Evolutionary conservation across 1,139 yeast genomes (phyloP).

Genomic region (Scheffersomyces quercinus): DNA sequence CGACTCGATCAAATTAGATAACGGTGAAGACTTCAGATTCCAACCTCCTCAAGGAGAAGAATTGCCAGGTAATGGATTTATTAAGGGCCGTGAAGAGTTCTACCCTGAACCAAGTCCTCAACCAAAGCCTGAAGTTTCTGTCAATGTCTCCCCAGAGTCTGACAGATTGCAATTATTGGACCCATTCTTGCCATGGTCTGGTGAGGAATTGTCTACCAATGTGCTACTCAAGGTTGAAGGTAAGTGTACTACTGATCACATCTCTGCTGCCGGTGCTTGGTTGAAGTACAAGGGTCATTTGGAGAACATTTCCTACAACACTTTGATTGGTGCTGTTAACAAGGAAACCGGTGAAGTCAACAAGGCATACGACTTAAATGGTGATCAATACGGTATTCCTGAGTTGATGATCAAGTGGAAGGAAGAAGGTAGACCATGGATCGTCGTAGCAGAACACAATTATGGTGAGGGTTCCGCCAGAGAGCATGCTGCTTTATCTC

Average conservation of each 20-base stretch:
- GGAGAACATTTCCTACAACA: constrained; percentile 92
- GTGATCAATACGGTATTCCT: constrained; percentile 79
- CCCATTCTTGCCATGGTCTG: constrained; percentile 85
- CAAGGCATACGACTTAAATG: constrained; percentile 84
- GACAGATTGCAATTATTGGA: constrained; percentile 71
- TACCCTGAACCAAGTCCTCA: constrained; percentile 83
- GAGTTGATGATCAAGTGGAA: constrained; percentile 97
- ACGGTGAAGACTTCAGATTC: constrained; percentile 75
- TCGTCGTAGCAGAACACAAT: constrained; percentile 94
- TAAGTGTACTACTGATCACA: constrained; percentile 97
- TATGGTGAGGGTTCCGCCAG: constrained; percentile 99
- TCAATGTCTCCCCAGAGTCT: constrained; percentile 75
- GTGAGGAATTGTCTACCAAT: constrained; percentile 73
- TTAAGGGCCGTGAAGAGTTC: constrained; percentile 76
- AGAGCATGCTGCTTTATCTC: constrained; percentile 97
- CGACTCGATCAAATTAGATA: constrained; percentile 64
- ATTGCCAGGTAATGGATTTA: constrained; percentile 78
- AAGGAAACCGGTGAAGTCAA: constrained; percentile 96
- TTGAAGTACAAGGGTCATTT: constrained; percentile 96
- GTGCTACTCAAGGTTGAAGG: constrained; percentile 92
- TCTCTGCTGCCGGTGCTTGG: constrained; percentile 99
- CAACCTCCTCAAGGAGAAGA: constrained; percentile 75
- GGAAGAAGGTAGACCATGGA: constrained; percentile 81
- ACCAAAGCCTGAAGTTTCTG: constrained; percentile 67
- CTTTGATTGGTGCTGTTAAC: constrained; percentile 95